Conservation (phyloP, 805 yeast genomes). For the Lipomyces yamadae region DNA sequence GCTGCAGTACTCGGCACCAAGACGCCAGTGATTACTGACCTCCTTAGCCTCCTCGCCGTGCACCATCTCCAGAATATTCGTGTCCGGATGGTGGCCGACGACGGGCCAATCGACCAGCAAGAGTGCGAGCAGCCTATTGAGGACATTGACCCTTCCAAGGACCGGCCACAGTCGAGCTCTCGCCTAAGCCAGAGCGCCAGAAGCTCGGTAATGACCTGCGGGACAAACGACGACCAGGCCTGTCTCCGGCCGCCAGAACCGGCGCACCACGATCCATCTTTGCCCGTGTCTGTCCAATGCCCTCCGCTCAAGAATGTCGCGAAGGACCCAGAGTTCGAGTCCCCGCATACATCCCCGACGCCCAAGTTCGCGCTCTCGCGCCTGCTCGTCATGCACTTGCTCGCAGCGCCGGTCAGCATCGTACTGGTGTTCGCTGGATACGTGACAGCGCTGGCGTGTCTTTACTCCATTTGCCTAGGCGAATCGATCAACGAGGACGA, state of each 20-base stretch:
- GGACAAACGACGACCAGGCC: slow-evolving; percentile 7
- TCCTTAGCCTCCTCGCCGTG: slow-evolving; percentile 15
- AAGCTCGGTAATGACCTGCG: neutral
- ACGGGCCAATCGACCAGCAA: slow-evolving; percentile 3
- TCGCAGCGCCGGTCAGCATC: slow-evolving; percentile 20
- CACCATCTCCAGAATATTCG: slow-evolving; percentile 21
- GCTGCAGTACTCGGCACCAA: neutral
- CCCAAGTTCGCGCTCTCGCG: slow-evolving; percentile 11
- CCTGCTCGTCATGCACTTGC: slow-evolving; percentile 19
- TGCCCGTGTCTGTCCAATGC: neutral
- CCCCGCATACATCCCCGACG: neutral
- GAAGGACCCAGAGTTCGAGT: neutral
- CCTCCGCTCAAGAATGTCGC: too few relatives aligned
- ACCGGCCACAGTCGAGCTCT: neutral
- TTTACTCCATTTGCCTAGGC: slow-evolving; percentile 27
- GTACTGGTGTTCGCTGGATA: slow-evolving; percentile 20
- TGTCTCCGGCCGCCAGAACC: slow-evolving; percentile 4
- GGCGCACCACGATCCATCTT: neutral
- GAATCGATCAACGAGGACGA: slow-evolving; percentile 21
- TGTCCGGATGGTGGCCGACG: slow-evolving; percentile 9
- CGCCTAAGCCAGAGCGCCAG: too few relatives aligned
- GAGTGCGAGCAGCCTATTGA: neutral
- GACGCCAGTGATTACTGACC: slow-evolving; percentile 6
- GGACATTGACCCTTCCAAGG: neutral
- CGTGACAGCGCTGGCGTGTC: slow-evolving; percentile 22